These are phyloP conservation scores for Kregervanrija fluxuum DNA, from an alignment of 805 yeast genomes.

Conservation along the genomic window DNA sequence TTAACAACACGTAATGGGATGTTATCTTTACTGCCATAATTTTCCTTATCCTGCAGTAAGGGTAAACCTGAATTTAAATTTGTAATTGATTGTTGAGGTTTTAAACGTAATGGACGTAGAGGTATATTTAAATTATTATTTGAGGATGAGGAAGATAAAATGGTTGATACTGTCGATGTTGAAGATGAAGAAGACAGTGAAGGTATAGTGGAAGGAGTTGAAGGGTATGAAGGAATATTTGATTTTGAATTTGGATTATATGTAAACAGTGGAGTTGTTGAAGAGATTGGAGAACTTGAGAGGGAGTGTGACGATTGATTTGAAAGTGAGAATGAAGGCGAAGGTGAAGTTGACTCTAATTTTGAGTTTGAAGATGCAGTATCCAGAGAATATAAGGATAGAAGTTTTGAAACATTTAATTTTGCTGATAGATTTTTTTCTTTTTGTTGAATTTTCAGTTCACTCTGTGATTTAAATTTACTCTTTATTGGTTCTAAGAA, in stretches of 20 bases:
- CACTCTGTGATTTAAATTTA: constrained; percentile 28
- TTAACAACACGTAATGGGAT: no score
- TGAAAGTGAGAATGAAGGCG: constrained; percentile 3
- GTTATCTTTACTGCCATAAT: no score
- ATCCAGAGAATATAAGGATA: not conserved
- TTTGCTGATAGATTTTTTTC: not conserved
- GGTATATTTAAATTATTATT: constrained; percentile 1
- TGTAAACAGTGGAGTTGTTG: constrained; percentile 2
- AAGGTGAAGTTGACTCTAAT: not conserved
- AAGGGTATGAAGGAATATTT: constrained; percentile 4
- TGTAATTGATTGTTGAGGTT: constrained; percentile 3
- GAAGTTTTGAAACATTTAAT: not conserved
- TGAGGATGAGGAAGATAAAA: constrained; percentile 26
- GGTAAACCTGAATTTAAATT: not conserved
- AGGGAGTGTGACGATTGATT: not conserved
- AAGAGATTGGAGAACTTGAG: not conserved
- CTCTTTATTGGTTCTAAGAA: constrained; percentile 70
- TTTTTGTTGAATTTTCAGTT: constrained; percentile 7
- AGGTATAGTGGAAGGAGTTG: constrained; percentile 10
- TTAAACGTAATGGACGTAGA: constrained; percentile 12
- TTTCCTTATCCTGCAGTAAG: no score
- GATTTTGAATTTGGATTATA: constrained; percentile 3
- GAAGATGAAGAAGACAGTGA: constrained; percentile 10
- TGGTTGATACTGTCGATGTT: constrained; percentile 12
- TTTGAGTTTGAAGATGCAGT: not conserved